Evolutionary conservation across 805 yeast genomes (phyloP), one percentile per base, ranked within the genome.

Genomic region (Hanseniaspora nectarophila): DNA sequence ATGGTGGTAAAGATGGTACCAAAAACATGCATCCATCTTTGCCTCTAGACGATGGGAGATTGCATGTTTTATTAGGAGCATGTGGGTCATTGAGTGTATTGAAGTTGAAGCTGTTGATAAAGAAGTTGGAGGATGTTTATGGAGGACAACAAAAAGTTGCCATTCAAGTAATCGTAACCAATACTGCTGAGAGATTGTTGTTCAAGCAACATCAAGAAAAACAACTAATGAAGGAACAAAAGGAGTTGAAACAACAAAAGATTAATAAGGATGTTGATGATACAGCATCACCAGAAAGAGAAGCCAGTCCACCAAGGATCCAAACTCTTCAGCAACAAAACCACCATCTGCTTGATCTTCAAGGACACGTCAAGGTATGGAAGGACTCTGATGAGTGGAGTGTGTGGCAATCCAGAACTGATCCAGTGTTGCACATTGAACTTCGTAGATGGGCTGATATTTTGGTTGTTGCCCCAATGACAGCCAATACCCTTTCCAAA

Each of bases 361-460:
- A 88, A 21, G 73, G 82, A 16, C 81, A 81, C 59, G 86, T 88
- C 23, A 81, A 81, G 55, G 78, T 89, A 16, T 90, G 97, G 97
- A 75, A 89, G 61, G 97, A 92, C 62, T 75, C 77, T 54, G 98
- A 92, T 64, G 97, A 90, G 67, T 90, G 98, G 98, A 70, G 70
- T 32, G 78, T 82, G n/a, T 90, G 97, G 83, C 80, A 81, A 59
- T 67, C 72, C 43, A 74, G 94, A 56, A 73, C 81, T 52, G 97
- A 92, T 66, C 97, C 97, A 1, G 95, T 92, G 34, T 72, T 92
- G 57, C 97, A 90, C 68, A 88, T 90, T 58, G 97, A 92, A 68
- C 72, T 90, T 55, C 80, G 97, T 55, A 79, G 95, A 57, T 90
- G 97, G 97, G 97, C 97, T 1, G 97, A 90, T 67, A 80, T 92